A percentile compares a stretch with the other conserved stretches of the same genome.
Conservation (phyloP, 257 asterid species). For the Lycium ferocissimum region DNA sequence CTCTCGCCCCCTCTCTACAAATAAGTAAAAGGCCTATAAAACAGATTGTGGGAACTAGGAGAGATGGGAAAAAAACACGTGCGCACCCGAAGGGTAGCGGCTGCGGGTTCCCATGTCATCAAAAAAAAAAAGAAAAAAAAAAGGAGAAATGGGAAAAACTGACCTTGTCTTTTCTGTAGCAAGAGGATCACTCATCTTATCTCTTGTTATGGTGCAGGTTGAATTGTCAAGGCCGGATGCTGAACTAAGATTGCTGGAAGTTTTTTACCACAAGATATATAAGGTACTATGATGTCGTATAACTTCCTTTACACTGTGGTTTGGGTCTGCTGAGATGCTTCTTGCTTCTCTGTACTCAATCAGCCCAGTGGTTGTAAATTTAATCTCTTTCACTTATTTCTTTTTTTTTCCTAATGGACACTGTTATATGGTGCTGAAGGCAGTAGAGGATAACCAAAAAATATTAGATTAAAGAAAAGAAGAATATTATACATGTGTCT, state of each 20-base stretch:
- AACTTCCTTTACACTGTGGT: neutral
- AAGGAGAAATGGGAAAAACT: neutral
- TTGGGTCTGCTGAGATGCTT: slow-evolving; percentile 13
- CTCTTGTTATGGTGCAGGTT: slow-evolving; percentile 54
- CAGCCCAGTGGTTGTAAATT: neutral
- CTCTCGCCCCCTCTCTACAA: neutral
- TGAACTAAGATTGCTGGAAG: slow-evolving; percentile 82
- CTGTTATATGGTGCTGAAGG: neutral
- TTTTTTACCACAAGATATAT: slow-evolving; percentile 79
- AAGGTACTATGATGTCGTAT: slow-evolving; percentile 54
- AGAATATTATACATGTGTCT: neutral
- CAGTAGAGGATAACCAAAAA: slow-evolving; percentile 1
- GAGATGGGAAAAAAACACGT: neutral
- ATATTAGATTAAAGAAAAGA: neutral
- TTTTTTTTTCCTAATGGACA: neutral
- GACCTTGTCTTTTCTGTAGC: slow-evolving; percentile 24
- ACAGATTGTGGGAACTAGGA: neutral
- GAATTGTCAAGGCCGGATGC: slow-evolving; percentile 81
- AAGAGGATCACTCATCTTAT: slow-evolving; percentile 28
- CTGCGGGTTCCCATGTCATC: too few relatives aligned
- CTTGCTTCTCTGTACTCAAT: slow-evolving; percentile 19
- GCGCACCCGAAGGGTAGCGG: too few relatives aligned
- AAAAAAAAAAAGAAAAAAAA: too few relatives aligned
- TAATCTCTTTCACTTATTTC: neutral
- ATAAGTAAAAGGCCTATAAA: neutral